Base-by-base conservation (phyloP, 2,329 filamentous ascomycete species). In the Zasmidium angulare region DNA sequence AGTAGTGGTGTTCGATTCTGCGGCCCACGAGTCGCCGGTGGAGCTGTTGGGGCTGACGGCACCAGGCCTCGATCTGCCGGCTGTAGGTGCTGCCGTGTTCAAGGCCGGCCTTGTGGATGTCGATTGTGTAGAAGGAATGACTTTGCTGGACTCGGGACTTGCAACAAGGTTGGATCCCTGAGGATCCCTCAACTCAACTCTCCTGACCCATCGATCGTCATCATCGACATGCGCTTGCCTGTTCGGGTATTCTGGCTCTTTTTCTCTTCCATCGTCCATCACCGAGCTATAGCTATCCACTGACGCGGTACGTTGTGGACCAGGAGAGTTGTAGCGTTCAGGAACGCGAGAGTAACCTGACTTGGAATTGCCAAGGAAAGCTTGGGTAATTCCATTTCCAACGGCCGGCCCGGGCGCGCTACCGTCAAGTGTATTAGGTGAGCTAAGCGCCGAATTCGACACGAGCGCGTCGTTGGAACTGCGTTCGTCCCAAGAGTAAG, bases 391-490 rank as follows among this genome's bases (percentile, higher is more conserved):
- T 21, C 63, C 66, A 57, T 55, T 61, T 43, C 51, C 59, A 56
- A 63, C 65, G 50, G 60, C 50, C 49, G 66, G 58, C 47, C 61
- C 62, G 29, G 64, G 55, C 46, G 67, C 66, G 6, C 57, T 64
- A 50, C 64, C 65, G 47, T 70, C 67, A 21, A 55, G 26, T 14
- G 65, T 47, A 29, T 59, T 58, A 21, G 71, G 70, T 31, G 71
- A 72, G 61, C 66, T 71, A 31, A 68, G 56, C 21, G 67, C 62
- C 6, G 69, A 67, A 60, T 60, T 62, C 23, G 66, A 61, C 40
- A 69, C 65, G 10, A 74, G 60, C 12, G 69, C 68, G n/a, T 74
- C 72, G 51, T 71, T 64, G 62, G 69, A 71, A 46, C 65, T 66
- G 24, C 65, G 64, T 26, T 66, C 68, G 21, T 73, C 71, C 62